Percentiles rank a stretch among this genome's conserved stretches.
Conservation (phyloP, 352 stramenopile species). For the Aphanomyces euteiches region DNA sequence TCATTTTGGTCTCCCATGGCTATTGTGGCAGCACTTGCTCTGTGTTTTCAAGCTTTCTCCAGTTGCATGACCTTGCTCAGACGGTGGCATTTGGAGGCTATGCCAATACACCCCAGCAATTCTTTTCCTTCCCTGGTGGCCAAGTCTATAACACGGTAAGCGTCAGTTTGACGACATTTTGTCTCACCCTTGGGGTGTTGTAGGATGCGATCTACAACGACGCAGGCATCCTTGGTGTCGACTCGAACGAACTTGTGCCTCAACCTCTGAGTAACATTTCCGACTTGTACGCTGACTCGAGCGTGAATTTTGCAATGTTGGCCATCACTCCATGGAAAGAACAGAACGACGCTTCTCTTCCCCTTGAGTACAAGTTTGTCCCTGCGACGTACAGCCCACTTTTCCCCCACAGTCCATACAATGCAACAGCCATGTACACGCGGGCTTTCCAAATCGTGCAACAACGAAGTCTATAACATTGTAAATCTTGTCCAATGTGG, state of each 20-base stretch:
- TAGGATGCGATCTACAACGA: conserved; percentile 25
- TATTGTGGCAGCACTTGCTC: conserved; percentile 31
- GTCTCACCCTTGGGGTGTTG: not conserved
- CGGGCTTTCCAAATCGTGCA: not conserved
- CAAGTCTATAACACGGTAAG: conserved; percentile 29
- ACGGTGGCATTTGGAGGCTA: conserved; percentile 30
- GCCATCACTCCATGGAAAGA: conserved; percentile 26
- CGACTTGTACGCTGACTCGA: conserved; percentile 4
- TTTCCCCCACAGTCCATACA: conserved; percentile 22
- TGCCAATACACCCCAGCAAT: conserved; percentile 17
- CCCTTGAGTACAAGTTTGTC: conserved; percentile 29
- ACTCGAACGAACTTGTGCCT: conserved; percentile 21
- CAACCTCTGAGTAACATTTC: conserved; percentile 17
- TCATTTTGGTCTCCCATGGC: conserved; percentile 27
- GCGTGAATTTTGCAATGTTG: conserved; percentile 23
- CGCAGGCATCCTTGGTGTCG: conserved; percentile 18
- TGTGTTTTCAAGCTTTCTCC: conserved; percentile 30
- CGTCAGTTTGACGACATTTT: not conserved
- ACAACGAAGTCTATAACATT: not conserved
- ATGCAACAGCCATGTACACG: conserved; percentile 5
- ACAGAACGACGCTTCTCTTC: not conserved
- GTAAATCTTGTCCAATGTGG: conserved; percentile 2
- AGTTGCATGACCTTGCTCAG: conserved; percentile 22
- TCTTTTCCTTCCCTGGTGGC: conserved; percentile 30
- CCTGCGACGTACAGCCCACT: conserved; percentile 20